Base-by-base conservation (phyloP, 192 early-diverging fungal species). In the Coemansia sp. region DNA sequence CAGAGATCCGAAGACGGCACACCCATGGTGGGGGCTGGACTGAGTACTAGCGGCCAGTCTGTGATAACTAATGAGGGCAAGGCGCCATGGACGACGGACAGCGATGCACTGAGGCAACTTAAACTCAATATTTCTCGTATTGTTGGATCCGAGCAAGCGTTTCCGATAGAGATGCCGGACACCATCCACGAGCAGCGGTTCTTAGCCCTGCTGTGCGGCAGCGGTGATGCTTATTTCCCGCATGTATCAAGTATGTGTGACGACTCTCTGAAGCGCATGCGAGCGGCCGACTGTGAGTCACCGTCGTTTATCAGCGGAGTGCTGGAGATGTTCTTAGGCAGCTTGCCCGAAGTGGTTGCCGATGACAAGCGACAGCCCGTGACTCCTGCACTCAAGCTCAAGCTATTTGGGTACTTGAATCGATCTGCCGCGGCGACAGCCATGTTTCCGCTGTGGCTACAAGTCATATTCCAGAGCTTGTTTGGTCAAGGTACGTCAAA, bases 391-490 rank as follows among this genome's bases (percentile, higher is more conserved):
- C 44, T 59, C 19, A 59, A 50, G 62, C 78, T 75, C 60, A 85
- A 66, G 66, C 67, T 60, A 57, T 72, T 69, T 48, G 77, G 67
- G 34, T 76, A 54, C 50, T 73, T 72, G 61, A 83, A 62, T 41
- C 77, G 84, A 59, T 95, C 94, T 0, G 85, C 81, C 16, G 19
- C 64, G 29, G 96, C 94, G 3, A 72, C 91, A 6, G 89, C 91
- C 51, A 74, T 83, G 31, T 87, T 92, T 56, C 88, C 93, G 2
- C 77, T 85, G 10, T 88, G 92, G 67, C 64, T 91, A 1, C 91
- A 92, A 41, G 88, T 93, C 4, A 74, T 89, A 8, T 91, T 92
- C 74, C 93, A 96, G 79, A 86, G 90, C 34, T 76, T 98, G 6
- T 94, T 92, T 76, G 90, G 92, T 81, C 61, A 74, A 3, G 63